Evolutionary conservation across 352 stramenopile genomes (phyloP).

Genomic region (Phytophthora pinifolia): DNA sequence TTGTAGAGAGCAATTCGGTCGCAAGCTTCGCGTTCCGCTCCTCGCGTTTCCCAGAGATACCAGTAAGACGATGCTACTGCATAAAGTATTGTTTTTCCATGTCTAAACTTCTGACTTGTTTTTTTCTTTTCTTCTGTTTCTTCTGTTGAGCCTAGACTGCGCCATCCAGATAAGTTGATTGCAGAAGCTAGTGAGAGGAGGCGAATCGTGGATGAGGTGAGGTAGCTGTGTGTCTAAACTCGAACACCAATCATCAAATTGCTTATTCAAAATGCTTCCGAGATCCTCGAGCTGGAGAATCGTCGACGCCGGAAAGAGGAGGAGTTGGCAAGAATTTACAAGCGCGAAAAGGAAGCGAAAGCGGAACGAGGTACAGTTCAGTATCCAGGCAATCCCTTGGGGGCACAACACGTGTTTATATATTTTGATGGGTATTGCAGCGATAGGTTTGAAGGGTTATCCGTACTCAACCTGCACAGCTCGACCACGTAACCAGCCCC

Average conservation of each 20-base stretch:
- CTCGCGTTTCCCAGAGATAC: slow-evolving; percentile 28
- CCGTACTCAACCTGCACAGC: slow-evolving; percentile 5
- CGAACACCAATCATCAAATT: not conserved
- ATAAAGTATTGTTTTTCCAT: too few relatives aligned
- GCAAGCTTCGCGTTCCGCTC: slow-evolving; percentile 1
- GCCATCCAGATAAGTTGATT: slow-evolving; percentile 30
- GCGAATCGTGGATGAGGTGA: slow-evolving; percentile 30
- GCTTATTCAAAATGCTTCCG: not conserved
- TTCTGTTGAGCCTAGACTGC: slow-evolving; percentile 28
- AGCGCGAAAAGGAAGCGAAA: slow-evolving; percentile 17
- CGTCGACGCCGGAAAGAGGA: slow-evolving; percentile 18
- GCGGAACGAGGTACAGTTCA: slow-evolving; percentile 8
- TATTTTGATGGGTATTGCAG: not conserved
- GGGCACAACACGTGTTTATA: not conserved
- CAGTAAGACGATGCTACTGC: slow-evolving; percentile 5
- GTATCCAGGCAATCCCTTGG: not conserved
- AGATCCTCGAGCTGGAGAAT: slow-evolving; percentile 20
- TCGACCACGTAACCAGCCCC: slow-evolving; percentile 3
- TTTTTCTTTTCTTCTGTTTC: not conserved
- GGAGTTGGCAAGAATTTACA: slow-evolving; percentile 19
- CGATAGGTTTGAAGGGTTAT: slow-evolving; percentile 10
- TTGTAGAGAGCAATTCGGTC: slow-evolving; percentile 11
- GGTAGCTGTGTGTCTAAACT: not conserved
- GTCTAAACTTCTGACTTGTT: too few relatives aligned
- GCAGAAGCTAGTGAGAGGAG: slow-evolving; percentile 29